Conservation (phyloP, 352 stramenopile genomes). For the Blastocystis sp. region DNA sequence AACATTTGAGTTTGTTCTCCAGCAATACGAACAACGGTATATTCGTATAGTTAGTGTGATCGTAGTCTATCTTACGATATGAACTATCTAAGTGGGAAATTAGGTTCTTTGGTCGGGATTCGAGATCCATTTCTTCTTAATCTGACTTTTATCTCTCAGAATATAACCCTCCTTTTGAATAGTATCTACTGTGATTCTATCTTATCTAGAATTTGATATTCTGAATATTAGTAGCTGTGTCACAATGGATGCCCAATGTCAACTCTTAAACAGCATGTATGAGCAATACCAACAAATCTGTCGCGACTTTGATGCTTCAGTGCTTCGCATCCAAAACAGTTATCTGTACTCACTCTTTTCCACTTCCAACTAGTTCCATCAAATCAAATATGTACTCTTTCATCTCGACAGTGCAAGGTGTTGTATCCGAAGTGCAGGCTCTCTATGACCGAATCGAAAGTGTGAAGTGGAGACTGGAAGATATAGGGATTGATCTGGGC, state of each 20-base stretch:
- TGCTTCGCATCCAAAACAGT: background rate
- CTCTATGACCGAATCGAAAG: background rate
- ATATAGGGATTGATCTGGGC: background rate
- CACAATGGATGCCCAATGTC: background rate
- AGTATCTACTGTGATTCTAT: background rate
- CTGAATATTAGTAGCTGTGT: background rate
- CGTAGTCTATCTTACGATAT: background rate
- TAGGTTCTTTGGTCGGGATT: background rate
- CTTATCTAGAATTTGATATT: background rate
- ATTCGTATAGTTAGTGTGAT: background rate
- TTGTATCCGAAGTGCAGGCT: background rate
- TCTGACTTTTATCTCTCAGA: background rate
- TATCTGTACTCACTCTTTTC: background rate
- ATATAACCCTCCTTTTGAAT: background rate
- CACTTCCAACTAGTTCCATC: background rate
- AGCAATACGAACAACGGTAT: background rate
- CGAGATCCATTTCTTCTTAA: background rate
- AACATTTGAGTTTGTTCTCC: background rate
- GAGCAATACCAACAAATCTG: background rate
- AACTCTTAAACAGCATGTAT: constrained; percentile 12
- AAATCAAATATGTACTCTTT: background rate
- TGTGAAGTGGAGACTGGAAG: background rate
- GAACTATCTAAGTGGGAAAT: background rate
- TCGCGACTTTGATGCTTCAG: background rate
- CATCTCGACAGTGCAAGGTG: background rate